Base-by-base conservation (phyloP, 2,329 filamentous ascomycete genomes). In the Ceratocystis variospora region DNA sequence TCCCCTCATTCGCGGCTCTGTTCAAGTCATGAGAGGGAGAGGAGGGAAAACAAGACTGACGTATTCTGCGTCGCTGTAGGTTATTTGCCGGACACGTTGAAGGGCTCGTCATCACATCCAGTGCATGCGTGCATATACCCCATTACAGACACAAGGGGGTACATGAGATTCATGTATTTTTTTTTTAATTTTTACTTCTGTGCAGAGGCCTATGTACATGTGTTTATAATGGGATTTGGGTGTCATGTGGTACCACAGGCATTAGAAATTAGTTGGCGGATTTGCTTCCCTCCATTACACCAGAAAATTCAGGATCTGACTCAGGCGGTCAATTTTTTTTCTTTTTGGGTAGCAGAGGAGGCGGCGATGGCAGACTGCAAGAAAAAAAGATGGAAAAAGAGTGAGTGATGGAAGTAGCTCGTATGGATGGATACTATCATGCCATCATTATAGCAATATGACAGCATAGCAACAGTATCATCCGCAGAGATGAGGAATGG, bases 211-310 rank as follows among this genome's bases (percentile, higher is more conserved):
- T 10, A 4, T 28, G 7, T 41, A 8, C 19, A 45, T 45, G 19
- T 62, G 17, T 44, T 37, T 41, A 25, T 31, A 17, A 41, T 46
- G 37, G 41, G 41, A 22, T 46, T 41, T 46, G 19, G n/a, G 61
- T 62, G 41, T 46, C 61, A 45, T 48, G 61, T 62, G 45, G 61
- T 46, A 31, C 41, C 61, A 62, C 45, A 45, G 61, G 25, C 61
- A 62, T 62, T 62, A 17, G 31, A 48, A 62, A 46, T 46, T 62
- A 28, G 45, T 48, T 62, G 41, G 41, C 61, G 61, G 41, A 62
- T 46, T 48, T 48, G 41, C 15, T 62, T 28, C 61, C 22, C 61
- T 62, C 37, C 19, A 28, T 62, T 31, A 45, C 61, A 48, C 41
- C 37, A 62, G 45, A 37, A 44, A 37, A 31, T 28, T 41, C 37